Evolutionary conservation across 768 basidiomycete genomes (phyloP), one percentile per base, ranked within the genome.

Genomic region (Rhizopogon salebrosus): DNA sequence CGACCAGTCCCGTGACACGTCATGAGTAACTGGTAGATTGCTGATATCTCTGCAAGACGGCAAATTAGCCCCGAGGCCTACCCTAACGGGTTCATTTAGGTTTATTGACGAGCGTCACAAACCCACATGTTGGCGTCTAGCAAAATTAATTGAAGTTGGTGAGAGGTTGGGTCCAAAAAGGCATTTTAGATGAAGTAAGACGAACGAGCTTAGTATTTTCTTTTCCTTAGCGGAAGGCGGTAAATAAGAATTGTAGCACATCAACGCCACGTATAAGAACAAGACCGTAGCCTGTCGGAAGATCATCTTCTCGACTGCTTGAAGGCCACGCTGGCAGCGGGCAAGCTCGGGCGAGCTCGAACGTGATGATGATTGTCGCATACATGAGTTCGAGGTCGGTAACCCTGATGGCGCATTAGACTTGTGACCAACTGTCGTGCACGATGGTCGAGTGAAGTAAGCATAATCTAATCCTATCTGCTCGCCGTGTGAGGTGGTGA

Each of bases 41-140:
- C 27, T 54, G 57, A 40, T 46, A 49, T 48, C 24, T 54, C 57
- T 52, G 54, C 45, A 48, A 48, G 51, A 53, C 4, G 29, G 26
- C 23, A 34, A 37, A 43, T 11, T 11, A 41, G 6, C 51, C 37
- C 36, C 45, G 53, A 59, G 31, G 59, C 51, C 27, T 41, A 11
- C 39, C 39, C 11, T 20, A 23, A 42, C 34, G 18, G 39, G 48
- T 43, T 48, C 46, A 42, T 49, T 54, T 48, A 5, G 38, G 50
- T 48, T 48, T 35, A n/a, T 41, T 35, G 31, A 48, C 45, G 52
- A 41, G 39, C n/a, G n/a, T n/a, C n/a, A n/a, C n/a, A n/a, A n/a
- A n/a, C 43, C 39, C 18, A 46, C 48, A 46, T 45, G 24, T 48
- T 39, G n/a, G 43, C 50, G 62, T 60, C 60, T 53, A 54, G 45